phyloP scores from a whole-genome alignment of 2,329 filamentous ascomycete genomes.

The Fusarium caatingaense region DNA sequence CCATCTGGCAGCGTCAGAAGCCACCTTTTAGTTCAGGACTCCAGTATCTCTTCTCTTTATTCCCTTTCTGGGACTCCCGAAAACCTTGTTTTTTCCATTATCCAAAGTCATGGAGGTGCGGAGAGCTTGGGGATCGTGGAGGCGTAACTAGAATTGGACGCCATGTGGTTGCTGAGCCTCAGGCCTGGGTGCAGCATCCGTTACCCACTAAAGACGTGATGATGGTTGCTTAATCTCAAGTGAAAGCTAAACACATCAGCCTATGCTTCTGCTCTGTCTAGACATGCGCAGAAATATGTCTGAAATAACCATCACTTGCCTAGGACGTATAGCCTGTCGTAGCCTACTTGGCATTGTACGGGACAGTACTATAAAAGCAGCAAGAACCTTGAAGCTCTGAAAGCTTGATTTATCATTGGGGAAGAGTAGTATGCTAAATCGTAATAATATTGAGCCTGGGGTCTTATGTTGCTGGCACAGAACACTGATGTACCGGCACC shows the following conservation, averaged over 20 bases:
- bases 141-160: conserved; percentile 16
- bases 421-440: neutral
- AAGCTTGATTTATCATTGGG: neutral
- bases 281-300: neutral
- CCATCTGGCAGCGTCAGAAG: conserved; percentile 16
- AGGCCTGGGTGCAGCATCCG: conserved; percentile 1
- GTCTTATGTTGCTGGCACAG: conserved; percentile 1
- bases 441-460: neutral
- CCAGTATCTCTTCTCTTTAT: conserved; percentile 21
- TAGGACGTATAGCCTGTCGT: neutral
- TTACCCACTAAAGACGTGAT: neutral
- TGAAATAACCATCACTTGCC: neutral
- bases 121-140: conserved; percentile 31
- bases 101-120: conserved; percentile 31
- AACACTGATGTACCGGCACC: neutral
- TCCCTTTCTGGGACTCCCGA: conserved; percentile 30
- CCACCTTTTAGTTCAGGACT: conserved; percentile 30
- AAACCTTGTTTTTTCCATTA: conserved; percentile 39
- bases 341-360: neutral
- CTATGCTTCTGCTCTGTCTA: neutral
- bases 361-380: neutral
- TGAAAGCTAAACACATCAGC: neutral
- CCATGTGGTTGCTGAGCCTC: conserved; percentile 18
- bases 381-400: neutral
- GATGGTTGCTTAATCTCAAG: neutral